Percentiles rank a stretch among this genome's conserved stretches.
phyloP scores from a whole-genome alignment of 2,329 filamentous ascomycete genomes.

The Hypomyces rosellus region DNA sequence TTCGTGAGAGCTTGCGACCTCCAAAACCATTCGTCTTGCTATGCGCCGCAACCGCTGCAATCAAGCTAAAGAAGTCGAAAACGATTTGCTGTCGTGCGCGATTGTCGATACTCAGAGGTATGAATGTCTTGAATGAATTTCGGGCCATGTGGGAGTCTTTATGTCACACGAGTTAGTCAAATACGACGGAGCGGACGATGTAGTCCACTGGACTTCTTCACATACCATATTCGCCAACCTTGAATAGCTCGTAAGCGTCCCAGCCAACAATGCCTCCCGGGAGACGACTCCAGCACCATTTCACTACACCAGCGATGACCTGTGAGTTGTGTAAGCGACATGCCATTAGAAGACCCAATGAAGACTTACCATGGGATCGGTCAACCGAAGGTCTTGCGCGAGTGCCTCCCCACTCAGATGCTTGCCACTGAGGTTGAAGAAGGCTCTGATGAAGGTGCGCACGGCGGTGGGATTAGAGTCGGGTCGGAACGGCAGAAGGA shows the following conservation, averaged over 20 bases:
- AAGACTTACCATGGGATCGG: constrained; percentile 77
- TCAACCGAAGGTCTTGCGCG: constrained; percentile 81
- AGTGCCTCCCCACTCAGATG: constrained; percentile 63
- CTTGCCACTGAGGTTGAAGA: constrained; percentile 66
- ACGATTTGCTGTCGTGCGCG: constrained; percentile 81
- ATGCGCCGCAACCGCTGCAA: constrained; percentile 85
- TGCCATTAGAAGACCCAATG: background rate
- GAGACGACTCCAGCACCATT: constrained; percentile 97
- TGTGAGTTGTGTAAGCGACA: constrained; percentile 32
- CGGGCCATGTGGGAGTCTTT: constrained; percentile 84
- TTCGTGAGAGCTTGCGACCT: constrained; percentile 86
- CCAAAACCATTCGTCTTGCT: constrained; percentile 90
- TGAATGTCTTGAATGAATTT: constrained; percentile 93
- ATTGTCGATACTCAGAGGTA: constrained; percentile 87
- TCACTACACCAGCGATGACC: constrained; percentile 89
- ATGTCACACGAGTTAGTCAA: constrained; percentile 2
- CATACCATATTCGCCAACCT: constrained; percentile 83
- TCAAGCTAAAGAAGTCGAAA: constrained; percentile 91
- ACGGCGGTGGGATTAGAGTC: constrained; percentile 88
- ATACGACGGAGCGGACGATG: no score
- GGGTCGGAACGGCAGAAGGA: constrained; percentile 89
- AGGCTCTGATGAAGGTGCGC: constrained; percentile 86
- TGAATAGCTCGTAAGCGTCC: constrained; percentile 96
- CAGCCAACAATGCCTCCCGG: constrained; percentile 89
- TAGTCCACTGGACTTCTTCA: background rate